Base-by-base conservation (phyloP, 75 land plant species). In the Pinus albicaulis region DNA sequence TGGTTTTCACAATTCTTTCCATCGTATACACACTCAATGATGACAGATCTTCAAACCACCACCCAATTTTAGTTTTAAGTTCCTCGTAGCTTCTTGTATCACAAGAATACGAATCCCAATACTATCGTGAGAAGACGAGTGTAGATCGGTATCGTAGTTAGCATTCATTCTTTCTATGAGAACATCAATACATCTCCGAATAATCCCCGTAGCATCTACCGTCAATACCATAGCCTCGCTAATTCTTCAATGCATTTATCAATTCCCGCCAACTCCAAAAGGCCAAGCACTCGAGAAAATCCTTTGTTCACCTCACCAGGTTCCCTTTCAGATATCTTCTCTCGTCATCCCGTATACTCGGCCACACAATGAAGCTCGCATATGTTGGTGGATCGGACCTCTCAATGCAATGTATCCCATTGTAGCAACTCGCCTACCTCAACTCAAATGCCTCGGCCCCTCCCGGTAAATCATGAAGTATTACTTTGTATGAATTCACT, bases 21-120 rank as follows among this genome's bases (percentile, higher is more conserved):
- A 94, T 79, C 24, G 85, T 58, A 55, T 75, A 73, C 38, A 76
- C 56, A 23, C 84, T 86, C 59, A 96, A 80, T 23, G 85, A 52
- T 20, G 80, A 44, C 11, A 96, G 76, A 73, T 92, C 98, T 24
- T 92, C 93, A 76, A 85, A 93, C 99, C 97, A 94, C 97, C 97
- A 94, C 36, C 81, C 66, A 28, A 28, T 55, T 76, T 62, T 77
- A 44, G 48, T 75, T 59, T 87, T 87, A 14, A 79, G 52, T 57
- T 80, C 80, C 70, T 86, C 86, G 23, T 75, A 80, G 75, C 91
- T 89, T 60, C 58, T 86, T 0, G 88, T 80, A 71, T 85, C 89
- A 19, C 76, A 79, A 0, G 94, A 92, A 17, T 75, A 74, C 94
- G 80, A 56, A 83, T 56, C 2, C 72, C 64, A 2, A 79, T 59